Base-by-base conservation (phyloP, 192 early-diverging fungal species). In the Coemansia umbellata region DNA sequence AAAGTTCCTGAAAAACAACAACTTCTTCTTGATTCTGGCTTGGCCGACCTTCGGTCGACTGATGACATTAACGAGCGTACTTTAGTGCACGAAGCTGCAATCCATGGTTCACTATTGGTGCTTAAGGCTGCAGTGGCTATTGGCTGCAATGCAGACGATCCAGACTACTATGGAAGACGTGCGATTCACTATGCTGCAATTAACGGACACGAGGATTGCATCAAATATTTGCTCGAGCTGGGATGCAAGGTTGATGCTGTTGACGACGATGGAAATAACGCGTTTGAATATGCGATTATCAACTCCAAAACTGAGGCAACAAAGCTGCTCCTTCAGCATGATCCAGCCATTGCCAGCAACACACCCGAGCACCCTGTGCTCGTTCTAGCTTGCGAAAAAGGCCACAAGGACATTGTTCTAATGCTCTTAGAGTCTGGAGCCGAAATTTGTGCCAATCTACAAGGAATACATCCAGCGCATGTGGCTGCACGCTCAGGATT, bases 41-140 rank as follows among this genome's bases (percentile, higher is more conserved):
- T 83, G 3, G 84, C 95, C 4, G 87, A 95, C 62, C 82, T 84
- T 47, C 89, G 84, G 33, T 92, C 83, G 58, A 70, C 83, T 5
- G 95, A 99, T 66, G 95, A 98, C 55, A 93, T 99, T 68, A 97
- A 86, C 53, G 87, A 90, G 54, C 84, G 91, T 36, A 95, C 90
- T 0, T 87, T 84, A 40, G 74, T 93, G 1, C 97, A 99, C 65
- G 92, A 92, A 49, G 84, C 90, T 2, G 88, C 93, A 1, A 92
- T 94, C 60, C 79, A 81, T 17, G 92, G 92, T 3, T 81, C 85
- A 31, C 60, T 85, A 57, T 80, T 80, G 30, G 71, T 93, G 11
- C 52, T 97, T 58, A 76, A 55, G 78, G 82, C 52, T 53, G 79
- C 31, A 48, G 75, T 71, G 53, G 81, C 10, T 33, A 57, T 54